A percentile compares a stretch with the other conserved stretches of the same genome.
Evolutionary conservation across 305 asterid genomes (phyloP).

Genomic region (Nicotiana rustica): DNA sequence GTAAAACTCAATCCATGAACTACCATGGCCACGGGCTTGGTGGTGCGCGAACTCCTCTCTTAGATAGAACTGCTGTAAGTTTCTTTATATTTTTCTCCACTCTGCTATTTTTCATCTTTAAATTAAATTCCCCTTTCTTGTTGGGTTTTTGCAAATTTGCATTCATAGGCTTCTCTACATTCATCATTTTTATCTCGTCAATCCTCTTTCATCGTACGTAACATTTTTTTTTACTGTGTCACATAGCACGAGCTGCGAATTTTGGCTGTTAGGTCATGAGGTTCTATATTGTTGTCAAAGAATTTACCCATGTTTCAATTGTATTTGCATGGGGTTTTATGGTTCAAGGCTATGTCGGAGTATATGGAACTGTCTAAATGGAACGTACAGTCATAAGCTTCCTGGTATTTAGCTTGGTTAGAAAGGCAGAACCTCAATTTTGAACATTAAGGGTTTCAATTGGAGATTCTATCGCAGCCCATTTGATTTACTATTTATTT

Average conservation of each 20-base stretch:
- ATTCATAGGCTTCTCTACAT: not conserved
- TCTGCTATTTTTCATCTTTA: not conserved
- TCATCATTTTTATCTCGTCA: not conserved
- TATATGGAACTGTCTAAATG: not conserved
- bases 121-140: not conserved
- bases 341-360: not conserved
- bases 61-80: conserved; percentile 51
- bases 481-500: no score
- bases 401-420: not conserved
- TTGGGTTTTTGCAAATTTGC: not conserved
- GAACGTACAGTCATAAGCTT: not conserved
- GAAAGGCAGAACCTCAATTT: no score
- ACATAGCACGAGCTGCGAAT: not conserved
- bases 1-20: conserved; percentile 35
- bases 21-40: conserved; percentile 48
- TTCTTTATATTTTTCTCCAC: not conserved
- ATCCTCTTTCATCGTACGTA: not conserved
- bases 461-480: no score
- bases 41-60: conserved; percentile 58
- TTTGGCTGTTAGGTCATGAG: conserved; percentile 26
- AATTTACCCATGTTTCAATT: not conserved
- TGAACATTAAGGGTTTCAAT: no score
- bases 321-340: conserved; percentile 8
- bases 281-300: not conserved
- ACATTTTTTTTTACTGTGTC: not conserved